Evolutionary conservation across 257 asterid species (phyloP).

Genomic region (Jacaranda copaia): DNA sequence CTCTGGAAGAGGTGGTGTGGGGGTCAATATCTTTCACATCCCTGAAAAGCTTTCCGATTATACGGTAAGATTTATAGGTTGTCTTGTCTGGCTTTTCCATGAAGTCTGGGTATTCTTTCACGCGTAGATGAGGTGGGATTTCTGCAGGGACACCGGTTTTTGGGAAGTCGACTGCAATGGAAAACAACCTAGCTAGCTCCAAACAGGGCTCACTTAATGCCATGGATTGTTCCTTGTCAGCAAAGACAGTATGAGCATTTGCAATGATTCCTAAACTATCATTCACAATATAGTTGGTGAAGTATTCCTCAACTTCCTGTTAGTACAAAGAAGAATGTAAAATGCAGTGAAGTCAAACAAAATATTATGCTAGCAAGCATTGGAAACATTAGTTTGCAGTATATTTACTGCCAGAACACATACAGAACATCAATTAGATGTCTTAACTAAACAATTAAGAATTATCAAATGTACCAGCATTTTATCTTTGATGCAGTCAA

Average conservation of each 20-base stretch:
- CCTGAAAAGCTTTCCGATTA: slow-evolving; percentile 84
- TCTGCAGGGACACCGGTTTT: slow-evolving; percentile 91
- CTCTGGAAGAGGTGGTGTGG: slow-evolving; percentile 31
- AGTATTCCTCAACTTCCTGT: slow-evolving; percentile 83
- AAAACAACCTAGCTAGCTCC: slow-evolving; percentile 66
- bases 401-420: too few species aligned
- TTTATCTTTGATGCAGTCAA: too few species aligned
- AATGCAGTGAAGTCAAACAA: too few species aligned
- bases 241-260: slow-evolving; percentile 82
- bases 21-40: slow-evolving; percentile 69
- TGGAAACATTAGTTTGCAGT: too few species aligned
- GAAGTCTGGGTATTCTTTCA: slow-evolving; percentile 84
- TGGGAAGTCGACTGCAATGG: slow-evolving; percentile 90
- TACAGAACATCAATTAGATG: too few species aligned
- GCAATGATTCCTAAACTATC: slow-evolving; percentile 74
- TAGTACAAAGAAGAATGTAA: too few species aligned
- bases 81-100: slow-evolving; percentile 87
- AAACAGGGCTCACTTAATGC: slow-evolving; percentile 66
- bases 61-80: slow-evolving; percentile 53
- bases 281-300: slow-evolving; percentile 80
- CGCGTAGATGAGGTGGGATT: slow-evolving; percentile 75
- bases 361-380: too few species aligned
- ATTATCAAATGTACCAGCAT: too few species aligned
- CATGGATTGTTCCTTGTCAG: slow-evolving; percentile 60
- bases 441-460: too few species aligned